Conservation (phyloP, 805 yeast genomes). For the Sungouiella thailandica region DNA sequence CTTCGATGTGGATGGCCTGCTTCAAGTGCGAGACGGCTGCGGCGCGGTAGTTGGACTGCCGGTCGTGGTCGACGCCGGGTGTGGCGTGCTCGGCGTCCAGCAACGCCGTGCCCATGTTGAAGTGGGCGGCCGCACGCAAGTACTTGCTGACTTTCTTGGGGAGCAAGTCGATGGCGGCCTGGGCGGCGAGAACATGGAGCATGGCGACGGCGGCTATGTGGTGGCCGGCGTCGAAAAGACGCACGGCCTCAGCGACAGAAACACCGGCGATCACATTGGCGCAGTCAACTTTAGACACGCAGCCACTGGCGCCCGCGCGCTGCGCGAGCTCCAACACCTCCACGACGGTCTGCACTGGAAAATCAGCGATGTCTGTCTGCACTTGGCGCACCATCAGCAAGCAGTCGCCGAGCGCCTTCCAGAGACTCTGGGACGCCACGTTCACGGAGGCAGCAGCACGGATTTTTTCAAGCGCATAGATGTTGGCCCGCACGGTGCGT, state of each 20-base stretch:
- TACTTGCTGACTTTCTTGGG: conserved; percentile 40
- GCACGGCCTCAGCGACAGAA: conserved; percentile 2
- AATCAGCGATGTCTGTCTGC: conserved; percentile 44
- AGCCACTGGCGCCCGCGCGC: no score
- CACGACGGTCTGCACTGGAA: conserved; percentile 39
- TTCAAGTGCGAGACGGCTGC: conserved; percentile 56
- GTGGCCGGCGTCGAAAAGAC: conserved; percentile 9
- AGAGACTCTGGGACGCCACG: conserved; percentile 45
- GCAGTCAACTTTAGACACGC: no score
- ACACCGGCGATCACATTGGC: conserved; percentile 11
- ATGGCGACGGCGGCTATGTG: conserved; percentile 29
- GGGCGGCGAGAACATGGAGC: conserved; percentile 43
- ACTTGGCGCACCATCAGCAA: conserved; percentile 49
- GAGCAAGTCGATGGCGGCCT: conserved; percentile 37
- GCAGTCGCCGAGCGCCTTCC: conserved; percentile 63
- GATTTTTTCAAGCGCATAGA: conserved; percentile 42
- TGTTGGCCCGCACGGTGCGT: conserved; percentile 50
- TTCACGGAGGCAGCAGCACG: conserved; percentile 32
- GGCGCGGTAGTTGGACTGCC: conserved; percentile 29
- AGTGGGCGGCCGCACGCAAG: conserved; percentile 50
- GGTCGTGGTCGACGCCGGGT: conserved; percentile 4
- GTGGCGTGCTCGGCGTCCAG: conserved; percentile 36
- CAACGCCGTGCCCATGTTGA: conserved; percentile 69
- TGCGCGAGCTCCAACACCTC: conserved; percentile 13
- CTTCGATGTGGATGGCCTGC: conserved; percentile 66